A percentile compares a stretch with the other conserved stretches of the same genome.
These are phyloP conservation scores for Leccinum subtestaceum DNA, from an alignment of 768 basidiomycete genomes.

Conservation along the genomic window DNA sequence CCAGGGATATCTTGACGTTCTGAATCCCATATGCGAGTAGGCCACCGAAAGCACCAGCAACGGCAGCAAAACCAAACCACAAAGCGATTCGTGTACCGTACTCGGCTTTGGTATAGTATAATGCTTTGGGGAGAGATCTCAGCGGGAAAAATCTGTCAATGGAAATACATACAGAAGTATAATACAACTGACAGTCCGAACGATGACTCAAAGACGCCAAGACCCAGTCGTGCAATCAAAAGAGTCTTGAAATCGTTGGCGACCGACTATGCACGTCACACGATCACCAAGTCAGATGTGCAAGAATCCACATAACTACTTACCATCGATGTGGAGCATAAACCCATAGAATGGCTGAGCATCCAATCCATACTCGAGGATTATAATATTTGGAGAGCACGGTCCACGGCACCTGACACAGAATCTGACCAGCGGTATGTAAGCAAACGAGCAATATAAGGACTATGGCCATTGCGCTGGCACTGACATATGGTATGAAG, in stretches of 20 bases:
- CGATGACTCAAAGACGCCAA: slow-evolving; percentile 36
- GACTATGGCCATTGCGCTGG: slow-evolving; percentile 6
- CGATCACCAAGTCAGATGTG: background rate
- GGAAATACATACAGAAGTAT: slow-evolving; percentile 27
- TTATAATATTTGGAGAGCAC: slow-evolving; percentile 63
- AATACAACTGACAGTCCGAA: slow-evolving; percentile 33
- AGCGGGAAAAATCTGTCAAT: slow-evolving; percentile 14
- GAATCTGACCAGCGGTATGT: slow-evolving; percentile 43
- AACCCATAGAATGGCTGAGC: slow-evolving; percentile 67
- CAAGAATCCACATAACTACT: background rate
- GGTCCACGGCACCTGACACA: slow-evolving; percentile 68
- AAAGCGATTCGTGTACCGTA: slow-evolving; percentile 46
- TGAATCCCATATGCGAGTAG: too few species aligned
- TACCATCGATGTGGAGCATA: slow-evolving; percentile 72
- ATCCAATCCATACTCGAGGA: slow-evolving; percentile 70
- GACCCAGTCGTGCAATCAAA: slow-evolving; percentile 29
- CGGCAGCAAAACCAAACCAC: slow-evolving; percentile 20
- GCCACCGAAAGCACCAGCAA: too few species aligned
- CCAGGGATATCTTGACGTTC: too few species aligned
- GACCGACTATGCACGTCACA: slow-evolving; percentile 18
- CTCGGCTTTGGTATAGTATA: slow-evolving; percentile 49
- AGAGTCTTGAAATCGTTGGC: slow-evolving; percentile 28
- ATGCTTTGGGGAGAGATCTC: slow-evolving; percentile 30
- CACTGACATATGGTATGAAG: slow-evolving; percentile 72
- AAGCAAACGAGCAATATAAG: background rate